Evolutionary conservation across 805 yeast genomes (phyloP), one percentile per base, ranked within the genome.

Genomic region (Citeromyces nyonsensis): DNA sequence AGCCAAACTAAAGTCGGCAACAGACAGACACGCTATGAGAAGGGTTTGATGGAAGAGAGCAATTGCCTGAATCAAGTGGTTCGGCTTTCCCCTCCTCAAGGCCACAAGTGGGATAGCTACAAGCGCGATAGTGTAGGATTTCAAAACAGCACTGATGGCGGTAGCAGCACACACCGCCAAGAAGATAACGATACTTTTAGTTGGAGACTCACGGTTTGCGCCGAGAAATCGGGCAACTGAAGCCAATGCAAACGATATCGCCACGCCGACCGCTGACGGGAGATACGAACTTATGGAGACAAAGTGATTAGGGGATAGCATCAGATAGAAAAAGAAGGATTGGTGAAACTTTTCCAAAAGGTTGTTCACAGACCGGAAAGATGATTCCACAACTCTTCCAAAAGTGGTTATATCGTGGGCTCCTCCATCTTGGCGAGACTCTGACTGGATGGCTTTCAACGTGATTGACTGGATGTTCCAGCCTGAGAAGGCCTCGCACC

Each of bases 341-440:
- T 91, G 99, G 54, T 91, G 99, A 54, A 88, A 88, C 50, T 88
- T 93, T 51, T 91, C 99, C 26, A 88, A 60, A 42, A 91, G 62
- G 49, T 91, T 91, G 57, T 91, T 91, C 25, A 91, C 80, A 0
- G 95, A 75, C 38, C 98, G 68, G 48, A 86, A 75, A 6, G 79
- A 60, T 3, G 93, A 83, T 54, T 91, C 99, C 12, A 84, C 69
- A 3, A 88, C 66, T 49, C 97, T 69, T 4, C 97, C 98, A 50
- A 80, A 77, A 15, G 91, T 84, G 1, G 97, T 88, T 36, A 88
- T 74, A 54, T 91, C 97, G 0, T 62, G 60, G 2, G 54, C 57
- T 1, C 81, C 83, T 18, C 22, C 22, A 18, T 18, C 22, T 18
- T 18, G 6, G 5, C 22, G 22, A 5, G 22, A 18, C 7, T 5